These are phyloP conservation scores for Akanthomyces dipterigenus DNA, from an alignment of 2,329 filamentous ascomycete species.

Conservation along the genomic window DNA sequence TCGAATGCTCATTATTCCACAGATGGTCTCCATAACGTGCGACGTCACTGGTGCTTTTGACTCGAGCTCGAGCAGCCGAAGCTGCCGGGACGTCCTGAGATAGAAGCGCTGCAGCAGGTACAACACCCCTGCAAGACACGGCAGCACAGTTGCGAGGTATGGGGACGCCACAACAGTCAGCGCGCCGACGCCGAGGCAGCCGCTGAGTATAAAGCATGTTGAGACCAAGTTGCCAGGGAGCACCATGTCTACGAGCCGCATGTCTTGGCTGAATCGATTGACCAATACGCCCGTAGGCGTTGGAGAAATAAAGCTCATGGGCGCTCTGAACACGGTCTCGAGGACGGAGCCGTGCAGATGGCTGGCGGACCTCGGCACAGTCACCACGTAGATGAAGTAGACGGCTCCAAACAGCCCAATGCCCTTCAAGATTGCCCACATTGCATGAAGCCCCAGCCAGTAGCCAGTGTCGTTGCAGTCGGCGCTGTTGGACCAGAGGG, in stretches of 20 bases:
- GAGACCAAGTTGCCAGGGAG: conserved; percentile 5
- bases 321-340: conserved; percentile 7
- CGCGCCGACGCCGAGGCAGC: conserved; percentile 1
- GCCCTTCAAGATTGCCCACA: not conserved
- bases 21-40: conserved; percentile 34
- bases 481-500: conserved; percentile 6
- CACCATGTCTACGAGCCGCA: conserved; percentile 12
- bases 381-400: conserved; percentile 8
- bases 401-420: not conserved
- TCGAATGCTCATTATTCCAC: conserved; percentile 39
- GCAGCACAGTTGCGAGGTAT: conserved; percentile 8
- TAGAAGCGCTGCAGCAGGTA: conserved; percentile 11
- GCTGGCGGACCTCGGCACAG: conserved; percentile 7
- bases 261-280: conserved; percentile 15
- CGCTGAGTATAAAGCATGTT: not conserved
- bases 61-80: conserved; percentile 21
- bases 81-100: conserved; percentile 12
- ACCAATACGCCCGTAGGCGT: conserved; percentile 10
- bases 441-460: conserved; percentile 9
- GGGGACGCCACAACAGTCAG: conserved; percentile 9
- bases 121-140: not conserved
- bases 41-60: conserved; percentile 27
- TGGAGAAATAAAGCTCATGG: conserved; percentile 5
- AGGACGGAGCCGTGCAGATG: conserved; percentile 6
- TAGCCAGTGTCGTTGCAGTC: conserved; percentile 5